Evolutionary conservation across 1,139 yeast species (phyloP).

Genomic region (Arxiozyma heterogenica): DNA sequence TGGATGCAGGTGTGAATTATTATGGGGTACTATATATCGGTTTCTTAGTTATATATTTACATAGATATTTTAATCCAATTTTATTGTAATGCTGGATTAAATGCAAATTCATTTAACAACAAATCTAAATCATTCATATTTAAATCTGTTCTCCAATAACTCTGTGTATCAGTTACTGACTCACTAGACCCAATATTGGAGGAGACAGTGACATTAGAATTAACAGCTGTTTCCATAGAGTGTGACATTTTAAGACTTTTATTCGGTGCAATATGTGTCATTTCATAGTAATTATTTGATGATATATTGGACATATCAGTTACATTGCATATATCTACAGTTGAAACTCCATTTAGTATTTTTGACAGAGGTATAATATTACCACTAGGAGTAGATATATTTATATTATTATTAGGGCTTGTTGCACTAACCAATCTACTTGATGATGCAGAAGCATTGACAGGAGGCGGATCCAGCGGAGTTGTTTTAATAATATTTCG

Average conservation of each 20-base stretch:
- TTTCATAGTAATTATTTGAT: neutral
- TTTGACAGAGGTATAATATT: neutral
- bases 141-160: slow-evolving; percentile 54
- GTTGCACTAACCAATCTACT: slow-evolving; percentile 19
- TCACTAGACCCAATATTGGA: neutral
- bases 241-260: neutral
- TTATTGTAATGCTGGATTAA: slow-evolving; percentile 37
- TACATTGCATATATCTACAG: neutral
- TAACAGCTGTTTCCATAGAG: neutral
- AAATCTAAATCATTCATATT: slow-evolving; percentile 86
- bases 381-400: neutral
- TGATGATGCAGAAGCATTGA: slow-evolving; percentile 29
- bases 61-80: neutral
- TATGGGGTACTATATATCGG: neutral
- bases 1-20: neutral
- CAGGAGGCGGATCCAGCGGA: slow-evolving; percentile 76
- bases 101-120: slow-evolving; percentile 91
- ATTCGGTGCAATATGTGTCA: neutral
- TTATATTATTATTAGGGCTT: slow-evolving; percentile 4
- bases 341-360: slow-evolving; percentile 1
- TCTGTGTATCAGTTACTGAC: slow-evolving; percentile 31
- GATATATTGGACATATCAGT: neutral
- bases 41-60: neutral
- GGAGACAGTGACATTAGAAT: neutral
- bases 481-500: slow-evolving; percentile 64